Evolutionary conservation across 1,284 basidiomycete species (phyloP), one percentile per base, ranked within the genome.

Genomic region (Malassezia sp.): DNA sequence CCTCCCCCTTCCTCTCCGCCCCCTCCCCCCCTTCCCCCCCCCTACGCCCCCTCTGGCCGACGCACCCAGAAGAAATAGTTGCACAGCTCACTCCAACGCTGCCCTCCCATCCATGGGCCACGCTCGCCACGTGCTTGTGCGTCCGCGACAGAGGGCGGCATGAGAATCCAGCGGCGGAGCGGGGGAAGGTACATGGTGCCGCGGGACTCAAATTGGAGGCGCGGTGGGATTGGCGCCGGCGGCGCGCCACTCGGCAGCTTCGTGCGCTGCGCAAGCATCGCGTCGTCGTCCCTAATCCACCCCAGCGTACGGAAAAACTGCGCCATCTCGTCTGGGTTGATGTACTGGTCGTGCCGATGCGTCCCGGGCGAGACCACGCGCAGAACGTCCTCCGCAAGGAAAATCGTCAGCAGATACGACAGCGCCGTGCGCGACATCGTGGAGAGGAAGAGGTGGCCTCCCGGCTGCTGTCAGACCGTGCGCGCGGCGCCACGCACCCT

Each of bases 351-450:
- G 67, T 86, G 84, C 0, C 85, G 88, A 71, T 99, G 93, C 4
- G 93, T 97, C 2, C 91, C 90, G 0, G 78, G 79, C 0, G 84
- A 77, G 40, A 97, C 93, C 57, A 87, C 77, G 1, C 83, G 77
- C 8, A 72, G 48, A 12, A 93, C 75, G 41, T 89, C 67, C 72
- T 99, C 91, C 4, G 90, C 91, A 38, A 89, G 74, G 49, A 90
- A 77, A 63, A 99, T 90, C 10, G 89, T 90, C 22, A 96, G 75
- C 52, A 89, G 75, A 70, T 87, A 87, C 5, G 90, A 77, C 32
- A 97, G 78, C 0, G 86, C 84, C 11, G 90, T 96, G 36, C 93
- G 83, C 0, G 89, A 82, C 61, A 99, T 86, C n/a, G 93, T 97
- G 3, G 88, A 93, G 33, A 99, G 75, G 73, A 96, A 84, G 9